Base-by-base conservation (phyloP, 2,329 filamentous ascomycete genomes). In the Lecanicillium sp. region DNA sequence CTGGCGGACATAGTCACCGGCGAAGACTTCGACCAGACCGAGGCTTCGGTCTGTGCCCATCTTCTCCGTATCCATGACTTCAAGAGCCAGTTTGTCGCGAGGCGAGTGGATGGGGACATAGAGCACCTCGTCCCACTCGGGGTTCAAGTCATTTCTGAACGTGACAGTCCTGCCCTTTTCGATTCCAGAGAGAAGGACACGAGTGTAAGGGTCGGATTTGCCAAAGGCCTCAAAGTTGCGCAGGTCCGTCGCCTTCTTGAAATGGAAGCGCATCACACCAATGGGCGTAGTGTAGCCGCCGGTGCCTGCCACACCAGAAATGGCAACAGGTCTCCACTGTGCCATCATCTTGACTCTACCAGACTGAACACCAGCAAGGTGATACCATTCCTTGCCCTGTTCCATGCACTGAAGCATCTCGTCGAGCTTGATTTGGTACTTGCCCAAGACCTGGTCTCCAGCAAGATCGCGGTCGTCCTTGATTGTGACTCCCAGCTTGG, bases 301-400 rank as follows among this genome's bases (percentile, higher is more conserved):
- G 39, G 85, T 87, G 39, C 85, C 81, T 33, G 79, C 79, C 30
- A 85, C 73, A 18, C 90, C 90, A 42, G 84, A 82, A 39, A 98
- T 72, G 6, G 85, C 84, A 17, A 98, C 89, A 2, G 92, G 90
- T 58, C 92, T 94, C 94, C 94, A 98, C 52, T 96, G 84, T 4
- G 94, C 74, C 56, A 77, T 84, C 74, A 98, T 79, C 66, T 97
- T 96, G 43, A 80, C 87, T 48, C 88, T 84, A 20, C 92, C 92
- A 17, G 79, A 82, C 56, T 87, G 85, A 37, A 77, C 81, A 8
- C 86, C 87, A 32, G 84, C 72, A 19, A 98, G 72, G 45, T 89
- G 87, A 68, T 89, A 98, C 92, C 92, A 98, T 51, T 97, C 88
- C 52, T 95, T 86, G 30, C 92, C 90, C 62, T 94, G 92, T 33